Percentiles rank a stretch among this genome's conserved stretches.
Conservation (phyloP, 2,329 filamentous ascomycete genomes). For the Fusarium lyarnte region DNA sequence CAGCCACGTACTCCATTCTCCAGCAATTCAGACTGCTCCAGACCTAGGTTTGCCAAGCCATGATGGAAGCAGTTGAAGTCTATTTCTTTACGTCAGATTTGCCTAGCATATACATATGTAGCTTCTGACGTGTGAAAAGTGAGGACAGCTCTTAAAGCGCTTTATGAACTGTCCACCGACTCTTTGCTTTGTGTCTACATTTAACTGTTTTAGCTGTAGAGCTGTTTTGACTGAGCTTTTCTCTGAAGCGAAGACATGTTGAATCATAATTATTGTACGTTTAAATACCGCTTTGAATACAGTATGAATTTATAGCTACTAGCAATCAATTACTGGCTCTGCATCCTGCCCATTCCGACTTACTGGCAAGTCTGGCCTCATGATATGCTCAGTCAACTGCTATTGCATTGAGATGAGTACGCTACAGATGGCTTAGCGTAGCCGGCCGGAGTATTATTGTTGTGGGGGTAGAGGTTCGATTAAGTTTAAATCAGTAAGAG, state of each 20-base stretch:
- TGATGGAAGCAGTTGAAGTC: rapidly evolving
- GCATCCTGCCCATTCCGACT: no score
- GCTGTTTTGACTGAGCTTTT: no score
- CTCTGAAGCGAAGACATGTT: no score
- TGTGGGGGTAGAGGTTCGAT: background rate
- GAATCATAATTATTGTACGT: background rate
- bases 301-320: rapidly evolving
- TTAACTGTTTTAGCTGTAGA: no score
- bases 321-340: rapidly evolving
- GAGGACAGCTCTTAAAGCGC: rapidly evolving
- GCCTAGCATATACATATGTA: no score
- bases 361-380: no score
- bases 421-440: background rate
- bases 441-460: background rate
- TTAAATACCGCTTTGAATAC: rapidly evolving
- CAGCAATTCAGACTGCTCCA: background rate
- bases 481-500: background rate
- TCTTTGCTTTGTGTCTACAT: no score
- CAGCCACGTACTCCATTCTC: rapidly evolving
- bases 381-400: background rate
- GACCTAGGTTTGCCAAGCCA: background rate
- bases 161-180: no score
- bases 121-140: background rate
- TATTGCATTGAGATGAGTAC: no score
- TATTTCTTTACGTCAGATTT: rapidly evolving